Evolutionary conservation across 2,329 filamentous ascomycete genomes (phyloP), one percentile per base, ranked within the genome.

Genomic region (Colletotrichum spinosum): DNA sequence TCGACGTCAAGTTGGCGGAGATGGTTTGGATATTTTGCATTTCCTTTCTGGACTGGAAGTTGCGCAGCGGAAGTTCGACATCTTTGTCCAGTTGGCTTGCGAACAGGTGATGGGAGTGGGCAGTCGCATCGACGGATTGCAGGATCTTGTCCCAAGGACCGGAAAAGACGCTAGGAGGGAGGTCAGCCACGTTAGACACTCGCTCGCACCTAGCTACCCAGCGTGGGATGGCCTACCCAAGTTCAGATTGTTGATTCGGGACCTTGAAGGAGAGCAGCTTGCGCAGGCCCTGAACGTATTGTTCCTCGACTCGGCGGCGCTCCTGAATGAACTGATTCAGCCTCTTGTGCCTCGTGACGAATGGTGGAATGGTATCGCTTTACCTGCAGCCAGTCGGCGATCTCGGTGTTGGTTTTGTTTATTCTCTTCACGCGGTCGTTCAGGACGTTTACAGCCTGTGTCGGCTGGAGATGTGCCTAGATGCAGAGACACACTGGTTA

Each of bases 341-440:
- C 59, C 46, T 67, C 48, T 11, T 9, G 13, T 13, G 39, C 15
- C 25, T 46, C 33, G 13, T 13, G 25, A 65, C 56, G 68, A 49
- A n/a, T n/a, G 37, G 49, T 44, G 8, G 34, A 37, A 11, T 52
- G 52, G 60, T 53, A 38, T 35, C 61, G 55, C 70, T 80, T 79
- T 88, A 97, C 94, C 90, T 95, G 92, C 68, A 99, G 86, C 93
- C 95, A 99, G 81, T 98, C 95, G 77, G 95, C 95, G 74, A 99
- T 93, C 76, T 97, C 93, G 71, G 84, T 80, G 79, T 99, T 97
- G 80, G 97, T 82, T 78, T 90, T 93, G 73, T 87, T 88, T 76
- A 98, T 95, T 79, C 93, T 88, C 79, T 92, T 92, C 72, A 98
- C 88, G 74, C 96, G 92, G 72, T 97, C 94, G 78, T 90, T 92